These are phyloP conservation scores for Bruguiera hainesii DNA, from an alignment of 441 rosid genomes.

Conservation along the genomic window DNA sequence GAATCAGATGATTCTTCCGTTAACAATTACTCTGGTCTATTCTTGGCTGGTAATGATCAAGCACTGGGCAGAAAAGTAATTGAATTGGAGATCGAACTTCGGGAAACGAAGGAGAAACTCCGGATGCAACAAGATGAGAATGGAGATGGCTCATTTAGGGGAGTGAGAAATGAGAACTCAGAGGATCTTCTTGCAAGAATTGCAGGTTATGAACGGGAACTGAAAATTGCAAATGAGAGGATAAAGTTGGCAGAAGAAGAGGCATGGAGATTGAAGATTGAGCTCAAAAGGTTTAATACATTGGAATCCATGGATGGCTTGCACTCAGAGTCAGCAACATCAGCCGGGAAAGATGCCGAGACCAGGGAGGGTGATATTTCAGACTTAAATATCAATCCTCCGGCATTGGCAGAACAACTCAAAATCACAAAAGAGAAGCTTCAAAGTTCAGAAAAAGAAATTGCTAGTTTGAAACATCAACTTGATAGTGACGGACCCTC, in stretches of 20 bases:
- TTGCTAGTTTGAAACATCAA: conserved; percentile 36
- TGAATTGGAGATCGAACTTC: conserved; percentile 74
- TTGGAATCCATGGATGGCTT: conserved; percentile 5
- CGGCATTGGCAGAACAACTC: conserved; percentile 49
- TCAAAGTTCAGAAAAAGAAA: conserved; percentile 47
- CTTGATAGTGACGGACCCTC: conserved; percentile 33
- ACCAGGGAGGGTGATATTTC: conserved; percentile 15
- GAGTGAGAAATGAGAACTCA: conserved; percentile 25
- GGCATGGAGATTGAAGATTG: conserved; percentile 45
- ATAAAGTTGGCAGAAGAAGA: conserved; percentile 45
- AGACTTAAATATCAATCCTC: conserved; percentile 17
- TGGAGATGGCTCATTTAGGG: conserved; percentile 33
- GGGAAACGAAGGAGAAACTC: conserved; percentile 65
- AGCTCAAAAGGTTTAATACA: conserved; percentile 41
- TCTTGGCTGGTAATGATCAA: conserved; percentile 49
- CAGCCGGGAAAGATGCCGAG: conserved; percentile 8
- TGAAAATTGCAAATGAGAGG: conserved; percentile 51
- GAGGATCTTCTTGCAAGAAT: conserved; percentile 39
- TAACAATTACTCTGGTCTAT: conserved; percentile 50
- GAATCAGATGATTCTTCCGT: conserved; percentile 82
- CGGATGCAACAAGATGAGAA: conserved; percentile 48
- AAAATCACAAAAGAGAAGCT: conserved; percentile 48
- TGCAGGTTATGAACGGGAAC: conserved; percentile 48
- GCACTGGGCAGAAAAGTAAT: conserved; percentile 37
- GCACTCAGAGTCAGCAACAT: conserved; percentile 24